A percentile compares a stretch with the other conserved stretches of the same genome.
Conservation (phyloP, 768 basidiomycete species). For the Russula abietina region DNA sequence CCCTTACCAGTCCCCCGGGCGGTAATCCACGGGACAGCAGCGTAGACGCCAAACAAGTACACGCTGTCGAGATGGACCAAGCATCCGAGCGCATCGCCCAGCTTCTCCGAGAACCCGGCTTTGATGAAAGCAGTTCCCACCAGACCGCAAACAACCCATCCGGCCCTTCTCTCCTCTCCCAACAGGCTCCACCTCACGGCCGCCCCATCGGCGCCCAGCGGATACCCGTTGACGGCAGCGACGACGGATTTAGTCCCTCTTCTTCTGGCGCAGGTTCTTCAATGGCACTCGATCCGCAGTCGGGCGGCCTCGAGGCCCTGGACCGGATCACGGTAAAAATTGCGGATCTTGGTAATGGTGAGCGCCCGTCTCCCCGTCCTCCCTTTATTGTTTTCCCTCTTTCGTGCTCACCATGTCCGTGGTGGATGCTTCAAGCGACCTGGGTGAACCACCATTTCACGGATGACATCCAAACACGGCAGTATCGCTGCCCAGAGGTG, state of each 20-base stretch:
- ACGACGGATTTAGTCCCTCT: constrained; percentile 22
- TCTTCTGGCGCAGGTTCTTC: constrained; percentile 24
- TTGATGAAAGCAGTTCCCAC: constrained; percentile 36
- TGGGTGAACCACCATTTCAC: constrained; percentile 97
- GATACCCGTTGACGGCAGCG: constrained; percentile 28
- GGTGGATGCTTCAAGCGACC: constrained; percentile 46
- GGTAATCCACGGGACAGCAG: constrained; percentile 10
- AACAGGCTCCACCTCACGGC: constrained; percentile 46
- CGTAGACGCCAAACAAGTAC: constrained; percentile 21
- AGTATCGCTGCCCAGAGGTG: constrained; percentile 96
- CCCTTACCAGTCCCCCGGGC: constrained; percentile 29
- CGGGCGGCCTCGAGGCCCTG: constrained; percentile 31
- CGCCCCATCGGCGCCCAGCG: constrained; percentile 22
- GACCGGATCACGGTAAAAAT: constrained; percentile 95
- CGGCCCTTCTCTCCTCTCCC: constrained; percentile 70
- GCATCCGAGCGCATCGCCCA: constrained; percentile 48
- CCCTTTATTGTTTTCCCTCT: constrained; percentile 3
- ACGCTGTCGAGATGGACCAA: constrained; percentile 37
- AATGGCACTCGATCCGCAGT: constrained; percentile 31
- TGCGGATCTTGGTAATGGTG: constrained; percentile 94
- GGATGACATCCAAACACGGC: constrained; percentile 96
- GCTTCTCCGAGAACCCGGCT: constrained; percentile 38
- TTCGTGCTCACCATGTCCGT: not conserved
- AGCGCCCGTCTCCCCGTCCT: constrained; percentile 28
- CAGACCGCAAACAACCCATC: constrained; percentile 34